phyloP scores from a whole-genome alignment of 106 monocot genomes.

The Gastrodia elata region DNA sequence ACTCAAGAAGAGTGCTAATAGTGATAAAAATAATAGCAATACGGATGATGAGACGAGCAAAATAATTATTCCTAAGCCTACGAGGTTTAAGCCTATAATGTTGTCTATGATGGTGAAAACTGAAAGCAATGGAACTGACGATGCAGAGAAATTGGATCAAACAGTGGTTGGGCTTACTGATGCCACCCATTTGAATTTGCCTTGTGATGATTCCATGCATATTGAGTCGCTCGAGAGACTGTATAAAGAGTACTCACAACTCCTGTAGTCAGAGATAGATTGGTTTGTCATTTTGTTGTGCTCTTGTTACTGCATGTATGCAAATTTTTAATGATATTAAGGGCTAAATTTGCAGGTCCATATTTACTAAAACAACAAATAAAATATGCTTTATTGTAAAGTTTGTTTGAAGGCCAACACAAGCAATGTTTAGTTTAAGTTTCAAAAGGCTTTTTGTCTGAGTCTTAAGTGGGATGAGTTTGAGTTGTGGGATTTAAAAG shows the following conservation, averaged over 20 bases:
- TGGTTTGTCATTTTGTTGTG: neutral
- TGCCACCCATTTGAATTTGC: neutral
- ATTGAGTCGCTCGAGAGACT: slow-evolving; percentile 11
- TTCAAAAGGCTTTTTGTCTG: no score
- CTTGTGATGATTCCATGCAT: neutral
- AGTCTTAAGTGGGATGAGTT: no score
- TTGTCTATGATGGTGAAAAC: neutral
- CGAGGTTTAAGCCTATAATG: slow-evolving; percentile 1
- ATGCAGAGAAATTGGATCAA: neutral
- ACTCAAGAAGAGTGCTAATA: neutral
- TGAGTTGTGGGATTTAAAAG: no score
- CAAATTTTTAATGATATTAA: neutral
- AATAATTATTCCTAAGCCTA: slow-evolving; percentile 21
- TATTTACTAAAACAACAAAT: no score
- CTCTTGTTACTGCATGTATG: neutral
- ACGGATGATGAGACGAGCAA: neutral
- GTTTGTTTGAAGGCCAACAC: no score
- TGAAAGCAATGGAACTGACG: neutral
- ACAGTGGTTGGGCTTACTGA: neutral
- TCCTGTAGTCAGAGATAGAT: slow-evolving; percentile 1
- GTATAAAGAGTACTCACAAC: slow-evolving; percentile 19
- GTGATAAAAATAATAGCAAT: neutral
- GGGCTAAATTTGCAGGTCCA: neutral
- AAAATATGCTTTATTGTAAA: no score
- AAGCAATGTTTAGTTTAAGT: no score